Percentiles rank a stretch among this genome's conserved stretches.
These are phyloP conservation scores for Plectranthus barbatus DNA, from an alignment of 257 asterid genomes.

Conservation along the genomic window DNA sequence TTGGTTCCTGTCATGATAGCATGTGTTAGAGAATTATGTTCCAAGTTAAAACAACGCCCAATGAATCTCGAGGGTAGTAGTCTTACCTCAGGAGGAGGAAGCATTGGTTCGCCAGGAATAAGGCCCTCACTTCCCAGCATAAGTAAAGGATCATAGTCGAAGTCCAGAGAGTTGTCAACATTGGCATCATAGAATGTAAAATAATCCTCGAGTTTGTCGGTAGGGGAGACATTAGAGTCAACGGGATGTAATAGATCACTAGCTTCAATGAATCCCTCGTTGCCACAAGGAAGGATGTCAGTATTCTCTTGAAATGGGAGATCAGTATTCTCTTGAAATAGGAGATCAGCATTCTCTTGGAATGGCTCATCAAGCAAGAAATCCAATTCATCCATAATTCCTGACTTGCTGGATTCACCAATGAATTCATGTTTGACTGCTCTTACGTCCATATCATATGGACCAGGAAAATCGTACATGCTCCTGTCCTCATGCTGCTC, in stretches of 20 bases:
- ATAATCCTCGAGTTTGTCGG: constrained; percentile 63
- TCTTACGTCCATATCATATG: constrained; percentile 26
- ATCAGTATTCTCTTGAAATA: no score
- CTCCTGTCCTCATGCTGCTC: constrained; percentile 32
- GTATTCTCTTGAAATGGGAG: constrained; percentile 47
- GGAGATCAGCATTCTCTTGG: constrained; percentile 21
- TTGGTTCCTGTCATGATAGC: constrained; percentile 32
- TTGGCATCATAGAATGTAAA: constrained; percentile 55
- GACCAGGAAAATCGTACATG: constrained; percentile 32
- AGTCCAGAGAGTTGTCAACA: constrained; percentile 23
- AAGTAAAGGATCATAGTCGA: constrained; percentile 36
- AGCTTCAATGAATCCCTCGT: constrained; percentile 62
- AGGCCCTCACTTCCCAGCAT: constrained; percentile 30
- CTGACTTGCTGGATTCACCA: constrained; percentile 59
- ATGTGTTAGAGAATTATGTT: background rate
- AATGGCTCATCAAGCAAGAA: constrained; percentile 60
- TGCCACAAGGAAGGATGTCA: constrained; percentile 33
- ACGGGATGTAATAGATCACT: constrained; percentile 55
- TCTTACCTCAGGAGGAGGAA: constrained; percentile 35
- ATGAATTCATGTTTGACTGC: constrained; percentile 66
- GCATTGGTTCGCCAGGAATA: constrained; percentile 16
- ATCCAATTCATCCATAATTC: constrained; percentile 34
- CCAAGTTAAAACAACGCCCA: background rate
- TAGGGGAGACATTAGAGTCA: constrained; percentile 32
- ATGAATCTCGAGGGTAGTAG: background rate